Conservation (phyloP, 139 green algal species). For the Tetratostichococcus sp. region DNA sequence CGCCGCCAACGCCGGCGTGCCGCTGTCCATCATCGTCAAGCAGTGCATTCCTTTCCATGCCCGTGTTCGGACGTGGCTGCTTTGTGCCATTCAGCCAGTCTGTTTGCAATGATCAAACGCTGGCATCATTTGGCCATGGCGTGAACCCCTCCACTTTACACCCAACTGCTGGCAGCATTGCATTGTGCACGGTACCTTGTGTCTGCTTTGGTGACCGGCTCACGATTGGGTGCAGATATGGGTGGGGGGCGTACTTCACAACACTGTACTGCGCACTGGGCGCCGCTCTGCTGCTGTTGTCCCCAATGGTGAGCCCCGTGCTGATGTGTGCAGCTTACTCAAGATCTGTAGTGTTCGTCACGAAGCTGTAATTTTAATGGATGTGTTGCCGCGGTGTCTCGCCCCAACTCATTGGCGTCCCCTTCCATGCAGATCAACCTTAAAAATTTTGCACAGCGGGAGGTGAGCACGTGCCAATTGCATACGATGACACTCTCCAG, state of each 20-base stretch:
- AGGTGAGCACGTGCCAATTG: not conserved
- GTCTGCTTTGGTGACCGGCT: not conserved
- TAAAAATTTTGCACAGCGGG: not conserved
- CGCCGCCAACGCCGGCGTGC: slow-evolving; percentile 87
- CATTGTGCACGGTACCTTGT: no score
- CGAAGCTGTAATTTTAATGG: no score
- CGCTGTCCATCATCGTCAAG: slow-evolving; percentile 93
- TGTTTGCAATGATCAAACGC: not conserved
- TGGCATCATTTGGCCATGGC: no score
- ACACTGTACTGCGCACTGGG: slow-evolving; percentile 77
- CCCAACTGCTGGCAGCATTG: no score
- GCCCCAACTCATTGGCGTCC: no score
- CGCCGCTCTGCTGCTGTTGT: slow-evolving; percentile 80
- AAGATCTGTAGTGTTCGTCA: slow-evolving; percentile 57
- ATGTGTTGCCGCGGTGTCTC: no score
- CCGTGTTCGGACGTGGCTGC: no score
- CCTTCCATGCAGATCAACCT: not conserved
- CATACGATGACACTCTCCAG: no score
- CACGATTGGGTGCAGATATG: not conserved
- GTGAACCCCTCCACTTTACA: no score
- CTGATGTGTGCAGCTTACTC: no score
- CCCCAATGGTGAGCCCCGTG: slow-evolving; percentile 85
- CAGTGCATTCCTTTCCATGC: slow-evolving; percentile 38
- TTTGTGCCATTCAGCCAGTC: no score
- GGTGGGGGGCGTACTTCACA: slow-evolving; percentile 72